These are phyloP conservation scores for Aspergillus bertholletiae DNA, from an alignment of 495 filamentous ascomycete genomes.

Conservation along the genomic window DNA sequence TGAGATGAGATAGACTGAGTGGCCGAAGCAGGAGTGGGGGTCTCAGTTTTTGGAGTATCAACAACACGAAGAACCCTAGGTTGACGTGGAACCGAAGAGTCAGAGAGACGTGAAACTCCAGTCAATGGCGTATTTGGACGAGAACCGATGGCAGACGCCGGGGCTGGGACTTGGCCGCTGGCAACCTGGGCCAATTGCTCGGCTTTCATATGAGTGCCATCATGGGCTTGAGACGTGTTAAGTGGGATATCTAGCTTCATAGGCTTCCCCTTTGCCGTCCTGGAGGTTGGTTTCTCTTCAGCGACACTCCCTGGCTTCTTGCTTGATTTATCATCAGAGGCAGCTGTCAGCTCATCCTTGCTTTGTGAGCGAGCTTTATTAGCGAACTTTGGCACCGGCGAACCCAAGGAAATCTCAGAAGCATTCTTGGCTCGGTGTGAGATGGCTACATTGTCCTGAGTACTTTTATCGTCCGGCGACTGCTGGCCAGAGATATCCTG, in stretches of 20 bases:
- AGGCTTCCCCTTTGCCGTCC: conserved; percentile 24
- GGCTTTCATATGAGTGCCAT: conserved; percentile 17
- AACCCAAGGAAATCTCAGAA: conserved; percentile 41
- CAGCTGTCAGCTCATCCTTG: conserved; percentile 23
- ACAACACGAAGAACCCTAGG: conserved; percentile 64
- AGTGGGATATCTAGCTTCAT: conserved; percentile 32
- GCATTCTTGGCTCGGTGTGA: conserved; percentile 31
- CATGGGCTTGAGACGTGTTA: conserved; percentile 12
- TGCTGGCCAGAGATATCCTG: conserved; percentile 19
- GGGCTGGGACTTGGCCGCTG: conserved; percentile 14
- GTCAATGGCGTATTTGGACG: conserved; percentile 40
- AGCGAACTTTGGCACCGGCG: conserved; percentile 37
- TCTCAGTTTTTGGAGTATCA: conserved; percentile 68
- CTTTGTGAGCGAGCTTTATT: conserved; percentile 25
- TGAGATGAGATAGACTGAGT: conserved; percentile 38
- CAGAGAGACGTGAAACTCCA: conserved; percentile 40
- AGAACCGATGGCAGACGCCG: conserved; percentile 23
- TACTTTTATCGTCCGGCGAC: conserved; percentile 20
- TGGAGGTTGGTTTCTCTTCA: conserved; percentile 11
- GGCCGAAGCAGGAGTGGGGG: conserved; percentile 37
- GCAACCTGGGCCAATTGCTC: conserved; percentile 20
- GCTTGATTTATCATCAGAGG: conserved; percentile 17
- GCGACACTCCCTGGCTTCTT: conserved; percentile 8
- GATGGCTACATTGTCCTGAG: conserved; percentile 10
- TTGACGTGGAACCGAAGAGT: conserved; percentile 44